phyloP scores from a whole-genome alignment of 441 rosid species.

The Aquilaria agallochum region DNA sequence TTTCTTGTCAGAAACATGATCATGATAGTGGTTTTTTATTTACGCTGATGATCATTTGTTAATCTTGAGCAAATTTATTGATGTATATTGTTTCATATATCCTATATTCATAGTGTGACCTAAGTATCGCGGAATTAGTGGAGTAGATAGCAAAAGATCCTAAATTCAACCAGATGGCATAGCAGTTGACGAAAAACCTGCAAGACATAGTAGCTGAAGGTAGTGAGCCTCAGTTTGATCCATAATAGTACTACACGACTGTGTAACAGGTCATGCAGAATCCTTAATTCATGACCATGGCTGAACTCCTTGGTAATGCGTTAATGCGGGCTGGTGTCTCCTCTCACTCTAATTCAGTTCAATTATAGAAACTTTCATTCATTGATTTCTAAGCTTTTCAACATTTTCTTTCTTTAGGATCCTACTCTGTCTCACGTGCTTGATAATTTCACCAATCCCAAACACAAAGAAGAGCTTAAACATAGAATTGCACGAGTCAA shows the following conservation, averaged over 20 bases:
- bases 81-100: not conserved
- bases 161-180: slow-evolving; percentile 93
- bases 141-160: slow-evolving; percentile 97
- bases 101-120: slow-evolving; percentile 35
- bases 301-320: slow-evolving; percentile 88
- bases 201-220: slow-evolving; percentile 57
- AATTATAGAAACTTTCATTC: not conserved
- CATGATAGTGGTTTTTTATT: not conserved
- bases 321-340: slow-evolving; percentile 73
- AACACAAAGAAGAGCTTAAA: slow-evolving; percentile 70
- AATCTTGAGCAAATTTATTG: not conserved
- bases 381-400: not conserved
- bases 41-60: too few relatives aligned
- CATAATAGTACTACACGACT: slow-evolving; percentile 72
- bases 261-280: slow-evolving; percentile 97
- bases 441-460: slow-evolving; percentile 69
- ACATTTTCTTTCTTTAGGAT: slow-evolving; percentile 44
- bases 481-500: slow-evolving; percentile 79
- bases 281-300: slow-evolving; percentile 90
- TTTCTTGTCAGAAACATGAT: too few relatives aligned
- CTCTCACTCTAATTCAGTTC: not conserved
- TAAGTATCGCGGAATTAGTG: slow-evolving; percentile 87
- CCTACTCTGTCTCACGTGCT: slow-evolving; percentile 93
- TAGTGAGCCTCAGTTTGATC: slow-evolving; percentile 62
- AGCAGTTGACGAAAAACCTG: slow-evolving; percentile 84